Percentiles rank a stretch among this genome's conserved stretches.
phyloP scores from a whole-genome alignment of 192 early-diverging fungal species.

The Rhizophagus sp. region DNA sequence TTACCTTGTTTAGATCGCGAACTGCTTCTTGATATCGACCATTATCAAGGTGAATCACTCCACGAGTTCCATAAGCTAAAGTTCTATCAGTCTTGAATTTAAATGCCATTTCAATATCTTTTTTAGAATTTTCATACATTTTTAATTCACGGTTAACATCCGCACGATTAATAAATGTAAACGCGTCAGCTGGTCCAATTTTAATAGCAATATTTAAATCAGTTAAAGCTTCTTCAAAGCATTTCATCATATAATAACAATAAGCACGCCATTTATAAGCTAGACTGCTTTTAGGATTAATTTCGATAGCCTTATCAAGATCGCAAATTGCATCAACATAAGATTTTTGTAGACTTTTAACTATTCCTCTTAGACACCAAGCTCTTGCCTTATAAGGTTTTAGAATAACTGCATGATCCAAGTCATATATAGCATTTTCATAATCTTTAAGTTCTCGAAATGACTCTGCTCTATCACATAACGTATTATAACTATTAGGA shows the following conservation, averaged over 20 bases:
- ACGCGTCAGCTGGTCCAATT: neutral
- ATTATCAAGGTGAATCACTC: neutral
- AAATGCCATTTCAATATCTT: constrained; percentile 7
- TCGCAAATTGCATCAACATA: neutral
- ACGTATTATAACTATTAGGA: constrained; percentile 4
- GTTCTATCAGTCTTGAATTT: neutral
- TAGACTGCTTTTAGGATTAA: constrained; percentile 1
- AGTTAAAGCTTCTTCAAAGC: neutral
- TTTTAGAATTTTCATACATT: neutral
- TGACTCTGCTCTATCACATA: constrained; percentile 12
- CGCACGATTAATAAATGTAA: neutral
- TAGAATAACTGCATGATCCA: neutral
- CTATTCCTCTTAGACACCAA: constrained; percentile 8
- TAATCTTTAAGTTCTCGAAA: constrained; percentile 5
- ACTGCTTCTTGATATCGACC: neutral
- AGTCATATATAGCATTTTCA: neutral
- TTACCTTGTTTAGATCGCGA: neutral
- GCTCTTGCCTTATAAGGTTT: constrained; percentile 16
- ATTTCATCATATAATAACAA: neutral
- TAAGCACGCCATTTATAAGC: constrained; percentile 2
- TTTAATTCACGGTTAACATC: constrained; percentile 12
- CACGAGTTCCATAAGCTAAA: neutral
- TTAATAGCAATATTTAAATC: constrained; percentile 17
- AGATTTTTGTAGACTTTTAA: neutral
- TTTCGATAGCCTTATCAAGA: constrained; percentile 1